Base-by-base conservation (phyloP, 768 basidiomycete genomes). In the Lactarius deliciosus region DNA sequence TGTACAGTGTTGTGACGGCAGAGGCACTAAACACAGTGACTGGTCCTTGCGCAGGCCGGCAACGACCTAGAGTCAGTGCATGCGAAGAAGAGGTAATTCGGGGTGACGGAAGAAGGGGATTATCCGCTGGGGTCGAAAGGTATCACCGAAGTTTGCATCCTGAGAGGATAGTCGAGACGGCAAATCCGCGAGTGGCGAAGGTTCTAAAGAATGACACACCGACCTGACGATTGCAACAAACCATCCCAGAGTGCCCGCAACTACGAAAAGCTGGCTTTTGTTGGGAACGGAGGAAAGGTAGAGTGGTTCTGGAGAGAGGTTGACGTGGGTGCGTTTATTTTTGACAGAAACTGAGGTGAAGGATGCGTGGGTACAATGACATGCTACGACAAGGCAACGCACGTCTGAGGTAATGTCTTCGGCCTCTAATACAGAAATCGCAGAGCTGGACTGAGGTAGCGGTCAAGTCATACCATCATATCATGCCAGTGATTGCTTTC, bases 321-420 rank as follows among this genome's bases (percentile, higher is more conserved):
- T 79, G 55, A 90, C 79, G 69, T 91, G 87, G 43, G 84, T 77
- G 58, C 86, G 84, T 73, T 89, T 92, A 71, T 84, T 83, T 34
- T 72, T 8, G 76, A 74, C 30, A 81, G 73, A 64, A 30, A 30
- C 28, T 30, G 28, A 30, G 28, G 28, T 28, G 28, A 28, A 28
- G 28, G 28, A 28, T 28, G 28, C 28, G 28, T 28, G 28, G 28
- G 28, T 28, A 28, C 28, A 28, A 28, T 28, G 3, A 28, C 28
- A 30, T 30, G 28, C 28, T 30, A 30, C 28, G 3, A 30, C 28
- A 30, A 30, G 28, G 28, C 28, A 30, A 30, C 28, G 28, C 28
- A 28, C 28, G 28, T 28, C 28, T 28, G 28, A 28, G 28, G 28
- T 28, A 28, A 28, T 28, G 28, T 28, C 28, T 28, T 28, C 28